phyloP scores from a whole-genome alignment of 83 land plant genomes.

The Picea engelmannii region DNA sequence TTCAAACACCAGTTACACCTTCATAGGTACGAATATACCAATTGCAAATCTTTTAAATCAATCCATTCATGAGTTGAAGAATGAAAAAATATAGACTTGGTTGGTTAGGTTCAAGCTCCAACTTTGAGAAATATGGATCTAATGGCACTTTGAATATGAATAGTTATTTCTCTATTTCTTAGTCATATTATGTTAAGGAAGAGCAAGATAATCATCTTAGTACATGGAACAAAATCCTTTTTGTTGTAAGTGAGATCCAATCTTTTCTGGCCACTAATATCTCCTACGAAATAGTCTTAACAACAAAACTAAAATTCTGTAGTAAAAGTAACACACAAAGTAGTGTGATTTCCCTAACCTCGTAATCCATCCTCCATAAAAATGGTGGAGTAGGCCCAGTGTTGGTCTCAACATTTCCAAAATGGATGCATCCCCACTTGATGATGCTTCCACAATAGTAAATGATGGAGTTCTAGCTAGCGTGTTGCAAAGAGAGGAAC shows the following conservation, averaged over 20 bases:
- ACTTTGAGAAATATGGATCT: too few species aligned
- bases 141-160: background rate
- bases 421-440: conserved; percentile 27
- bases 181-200: conserved; percentile 29
- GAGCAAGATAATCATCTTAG: conserved; percentile 41
- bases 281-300: conserved; percentile 32
- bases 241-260: conserved; percentile 38
- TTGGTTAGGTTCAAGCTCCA: too few species aligned
- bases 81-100: too few species aligned
- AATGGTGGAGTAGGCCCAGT: conserved; percentile 66
- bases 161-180: background rate
- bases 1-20: too few species aligned
- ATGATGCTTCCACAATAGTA: background rate
- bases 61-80: too few species aligned
- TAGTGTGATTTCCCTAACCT: conserved; percentile 20
- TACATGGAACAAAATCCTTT: conserved; percentile 45
- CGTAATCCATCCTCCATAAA: conserved; percentile 65
- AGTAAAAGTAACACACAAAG: conserved; percentile 24
- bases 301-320: conserved; percentile 25
- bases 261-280: conserved; percentile 25
- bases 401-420: conserved; percentile 45
- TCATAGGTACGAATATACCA: too few species aligned
- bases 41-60: too few species aligned
- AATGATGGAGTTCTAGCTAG: background rate
- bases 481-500: background rate